These are phyloP conservation scores for Eurotiales sp. DNA, from an alignment of 2,329 filamentous ascomycete species.

Conservation along the genomic window DNA sequence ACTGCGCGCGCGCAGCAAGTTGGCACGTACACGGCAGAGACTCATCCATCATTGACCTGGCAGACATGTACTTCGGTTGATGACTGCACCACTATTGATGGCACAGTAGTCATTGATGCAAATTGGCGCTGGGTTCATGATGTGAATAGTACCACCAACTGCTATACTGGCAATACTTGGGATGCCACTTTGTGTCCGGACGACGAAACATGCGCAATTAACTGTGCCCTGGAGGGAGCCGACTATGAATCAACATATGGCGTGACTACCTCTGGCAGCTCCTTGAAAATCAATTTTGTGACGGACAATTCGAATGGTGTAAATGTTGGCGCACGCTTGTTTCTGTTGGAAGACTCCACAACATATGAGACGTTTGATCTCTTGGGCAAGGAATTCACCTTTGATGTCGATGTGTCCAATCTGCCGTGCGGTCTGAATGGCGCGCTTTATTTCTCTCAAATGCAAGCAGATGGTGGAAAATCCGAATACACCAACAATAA, in stretches of 20 bases:
- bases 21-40: conserved; percentile 1
- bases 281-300: conserved; percentile 48
- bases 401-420: conserved; percentile 67
- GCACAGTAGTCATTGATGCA: conserved; percentile 53
- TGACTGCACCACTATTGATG: conserved; percentile 50
- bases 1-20: conserved; percentile 9
- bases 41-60: conserved; percentile 53
- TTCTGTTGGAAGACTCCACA: conserved; percentile 59
- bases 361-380: conserved; percentile 65
- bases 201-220: conserved; percentile 49
- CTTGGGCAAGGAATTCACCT: conserved; percentile 65
- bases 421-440: conserved; percentile 69
- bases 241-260: conserved; percentile 53
- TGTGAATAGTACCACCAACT: conserved; percentile 50
- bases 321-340: conserved; percentile 54
- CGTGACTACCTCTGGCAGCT: conserved; percentile 48
- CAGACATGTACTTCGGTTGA: conserved; percentile 51
- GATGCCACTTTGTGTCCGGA: conserved; percentile 48
- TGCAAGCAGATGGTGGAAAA: conserved; percentile 56
- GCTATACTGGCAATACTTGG: conserved; percentile 54
- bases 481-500: conserved; percentile 50
- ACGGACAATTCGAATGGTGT: conserved; percentile 28
- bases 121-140: conserved; percentile 59
- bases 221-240: conserved; percentile 57
- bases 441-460: conserved; percentile 58